Evolutionary conservation across 2,329 filamentous ascomycete genomes (phyloP), one percentile per base, ranked within the genome.

Genomic region (Fusarium albosuccineum): DNA sequence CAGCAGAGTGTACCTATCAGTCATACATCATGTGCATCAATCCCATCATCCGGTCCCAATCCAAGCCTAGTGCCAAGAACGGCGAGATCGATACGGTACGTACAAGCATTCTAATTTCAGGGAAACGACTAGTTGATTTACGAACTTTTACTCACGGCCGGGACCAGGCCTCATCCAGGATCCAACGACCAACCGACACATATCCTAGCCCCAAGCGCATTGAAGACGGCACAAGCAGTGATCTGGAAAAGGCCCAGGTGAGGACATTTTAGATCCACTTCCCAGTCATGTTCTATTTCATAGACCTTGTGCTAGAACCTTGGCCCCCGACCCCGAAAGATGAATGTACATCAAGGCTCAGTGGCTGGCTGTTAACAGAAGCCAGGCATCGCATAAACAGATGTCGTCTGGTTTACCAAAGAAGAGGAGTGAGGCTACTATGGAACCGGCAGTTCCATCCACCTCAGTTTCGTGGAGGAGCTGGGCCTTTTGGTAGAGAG

Each of bases 371-470:
- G 29, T 6, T 17, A 48, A 48, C 27, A 33, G 33, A 6, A 49
- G 29, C 29, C n/a, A 49, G 29, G 45, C 4, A 49, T 34, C 30
- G 34, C 30, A 5, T 30, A 49, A 8, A 30, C 45, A 14, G 26
- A 14, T 22, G 41, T 57, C 52, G 48, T 52, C 40, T 86, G 92
- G 70, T 93, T 93, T 64, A 83, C 86, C 8, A 89, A 74, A 37
- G 80, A 81, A 26, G 84, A 87, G 66, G 90, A 94, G 73, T 82
- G 90, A 49, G 83, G 87, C 60, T 93, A 92, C 70, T 93, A 93
- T 73, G 76, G 91, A 6, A 76, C 85, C 46, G 78, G 87, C 37
- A 91, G 93, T 67, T 89, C 89, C 1, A 85, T 77, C 13, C 91
- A 93, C 75, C 75, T 81, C 49, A 86, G 77, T 0, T 92, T 92